Base-by-base conservation (phyloP, 2,329 filamentous ascomycete genomes). In the Colletotrichum plurivorum region DNA sequence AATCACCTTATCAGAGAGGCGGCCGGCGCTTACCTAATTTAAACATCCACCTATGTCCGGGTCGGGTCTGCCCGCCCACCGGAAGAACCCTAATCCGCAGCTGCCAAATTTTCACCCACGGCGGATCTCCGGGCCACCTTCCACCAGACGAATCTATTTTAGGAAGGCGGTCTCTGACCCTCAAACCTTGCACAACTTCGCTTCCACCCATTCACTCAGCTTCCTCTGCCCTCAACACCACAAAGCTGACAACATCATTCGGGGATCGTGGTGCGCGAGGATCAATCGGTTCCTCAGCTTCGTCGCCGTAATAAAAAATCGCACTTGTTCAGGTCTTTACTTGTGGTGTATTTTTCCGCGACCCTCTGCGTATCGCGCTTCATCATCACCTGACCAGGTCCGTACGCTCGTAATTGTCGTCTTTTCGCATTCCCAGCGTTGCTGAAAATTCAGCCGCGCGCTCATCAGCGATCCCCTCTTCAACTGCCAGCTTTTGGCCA, bases 161-260 rank as follows among this genome's bases (percentile, higher is more conserved):
- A 43, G 64, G 69, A 54, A 71, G 69, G 69, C 69, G 67, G 69
- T 71, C 67, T 67, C 46, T 62, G 56, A 58, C 46, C 57, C 43
- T 55, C 69, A 70, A 63, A 70, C 62, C 48, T 64, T 56, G 51
- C 45, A 45, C 13, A 45, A 48, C 59, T n/a, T 67, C 62, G 41
- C 45, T 36, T 10, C 27, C 31, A 36, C 31, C 10, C 31, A 36
- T 36, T 43, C 31, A n/a, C 63, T 57, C 51, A 54, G 18, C 43
- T 70, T 63, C 48, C 43, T 54, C 49, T 59, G n/a, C 59, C 49
- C 59, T 54, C 43, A 20, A 22, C 18, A n/a, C 39, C 27, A 25
- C 18, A 55, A 66, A 60, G 45, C 62, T 51, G 49, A 61, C 55
- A 55, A 22, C 16, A 46, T 57, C 53, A 46, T 36, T 36, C n/a